phyloP scores from a whole-genome alignment of 2,329 filamentous ascomycete species.

The Penicillium polonicum region DNA sequence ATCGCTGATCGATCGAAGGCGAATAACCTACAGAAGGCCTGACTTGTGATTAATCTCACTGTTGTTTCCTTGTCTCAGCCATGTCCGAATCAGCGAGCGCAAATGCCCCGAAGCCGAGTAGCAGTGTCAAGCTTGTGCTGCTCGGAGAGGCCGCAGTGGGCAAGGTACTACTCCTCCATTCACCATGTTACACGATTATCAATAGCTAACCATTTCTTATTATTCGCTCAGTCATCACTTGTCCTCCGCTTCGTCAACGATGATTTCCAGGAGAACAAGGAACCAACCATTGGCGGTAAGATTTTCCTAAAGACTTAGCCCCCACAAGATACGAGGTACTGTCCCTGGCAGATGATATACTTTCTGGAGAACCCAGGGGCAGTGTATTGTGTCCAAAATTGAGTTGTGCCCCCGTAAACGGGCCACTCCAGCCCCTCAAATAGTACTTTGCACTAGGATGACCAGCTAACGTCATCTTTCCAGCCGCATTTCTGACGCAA shows the following conservation, averaged over 20 bases:
- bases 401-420: neutral
- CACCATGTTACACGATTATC: conserved; percentile 4
- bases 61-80: conserved; percentile 13
- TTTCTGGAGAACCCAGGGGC: neutral
- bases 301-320: neutral
- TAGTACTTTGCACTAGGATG: neutral
- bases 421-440: neutral
- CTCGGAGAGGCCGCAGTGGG: conserved; percentile 96
- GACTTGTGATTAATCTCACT: conserved; percentile 16
- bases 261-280: conserved; percentile 99
- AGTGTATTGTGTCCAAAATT: conserved; percentile 1
- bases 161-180: conserved; percentile 65
- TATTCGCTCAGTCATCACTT: conserved; percentile 72
- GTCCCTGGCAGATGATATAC: neutral
- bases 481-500: conserved; percentile 96
- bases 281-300: conserved; percentile 94
- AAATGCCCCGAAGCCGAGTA: conserved; percentile 84
- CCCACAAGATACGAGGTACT: neutral
- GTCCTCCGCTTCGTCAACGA: conserved; percentile 99
- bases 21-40: conserved; percentile 33
- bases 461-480: conserved; percentile 16
- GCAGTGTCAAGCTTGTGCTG: conserved; percentile 98
- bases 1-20: conserved; percentile 22
- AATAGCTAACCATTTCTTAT: conserved; percentile 12
- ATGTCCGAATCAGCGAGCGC: conserved; percentile 72